Evolutionary conservation across 768 basidiomycete species (phyloP).

Genomic region (Pisolithus tinctorius): DNA sequence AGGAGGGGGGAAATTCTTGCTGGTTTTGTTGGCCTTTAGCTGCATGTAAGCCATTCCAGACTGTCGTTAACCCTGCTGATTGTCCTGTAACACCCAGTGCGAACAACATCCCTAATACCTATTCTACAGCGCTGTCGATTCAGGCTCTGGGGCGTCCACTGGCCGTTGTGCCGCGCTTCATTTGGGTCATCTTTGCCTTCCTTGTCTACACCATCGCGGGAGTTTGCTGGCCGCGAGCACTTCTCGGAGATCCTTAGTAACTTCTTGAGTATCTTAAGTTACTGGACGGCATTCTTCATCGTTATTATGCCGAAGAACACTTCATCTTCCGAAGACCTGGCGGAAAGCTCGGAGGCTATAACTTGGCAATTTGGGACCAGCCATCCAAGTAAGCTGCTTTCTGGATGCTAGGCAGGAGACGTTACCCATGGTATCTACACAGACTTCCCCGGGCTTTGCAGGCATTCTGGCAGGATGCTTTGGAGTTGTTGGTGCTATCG

Average conservation of each 20-base stretch:
- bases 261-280: slow-evolving; percentile 36
- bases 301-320: slow-evolving; percentile 42
- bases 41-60: slow-evolving; percentile 27
- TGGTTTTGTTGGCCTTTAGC: slow-evolving; percentile 38
- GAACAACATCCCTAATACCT: slow-evolving; percentile 38
- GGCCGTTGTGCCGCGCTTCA: slow-evolving; percentile 36
- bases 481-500: slow-evolving; percentile 42
- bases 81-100: slow-evolving; percentile 15
- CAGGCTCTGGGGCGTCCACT: slow-evolving; percentile 40
- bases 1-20: slow-evolving; percentile 35
- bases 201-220: slow-evolving; percentile 33
- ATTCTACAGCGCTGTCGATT: slow-evolving; percentile 41
- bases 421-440: not conserved
- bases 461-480: slow-evolving; percentile 41
- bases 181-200: slow-evolving; percentile 40
- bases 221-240: slow-evolving; percentile 37
- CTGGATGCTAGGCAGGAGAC: not conserved
- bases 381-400: slow-evolving; percentile 25
- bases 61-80: not conserved
- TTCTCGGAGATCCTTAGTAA: slow-evolving; percentile 38
- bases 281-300: slow-evolving; percentile 43
- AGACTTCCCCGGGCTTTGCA: slow-evolving; percentile 37
- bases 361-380: slow-evolving; percentile 42
- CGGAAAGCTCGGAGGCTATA: slow-evolving; percentile 43
- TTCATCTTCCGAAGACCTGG: slow-evolving; percentile 36